Conservation (phyloP, 2,329 filamentous ascomycete species). For the Fusarium coffeatum region DNA sequence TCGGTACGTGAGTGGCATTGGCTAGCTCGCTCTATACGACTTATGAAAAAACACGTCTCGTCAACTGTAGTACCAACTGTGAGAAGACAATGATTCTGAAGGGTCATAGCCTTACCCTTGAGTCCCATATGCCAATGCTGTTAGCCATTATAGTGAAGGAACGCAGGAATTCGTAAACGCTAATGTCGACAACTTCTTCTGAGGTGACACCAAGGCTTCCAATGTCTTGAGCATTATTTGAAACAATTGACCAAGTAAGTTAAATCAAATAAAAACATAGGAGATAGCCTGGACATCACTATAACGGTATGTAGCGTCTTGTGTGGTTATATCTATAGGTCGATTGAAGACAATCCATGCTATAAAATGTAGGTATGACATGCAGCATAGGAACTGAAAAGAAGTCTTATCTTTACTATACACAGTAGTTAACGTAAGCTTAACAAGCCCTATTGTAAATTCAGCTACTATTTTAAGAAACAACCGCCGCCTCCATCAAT, state of each 20-base stretch:
- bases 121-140: not conserved
- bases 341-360: not conserved
- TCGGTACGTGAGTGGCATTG: not conserved
- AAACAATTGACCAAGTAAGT: too few species aligned
- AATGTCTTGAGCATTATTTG: not conserved
- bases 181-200: not conserved
- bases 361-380: too few species aligned
- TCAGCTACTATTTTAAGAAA: not conserved
- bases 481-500: not conserved
- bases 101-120: not conserved
- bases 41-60: not conserved
- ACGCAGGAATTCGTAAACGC: too few species aligned
- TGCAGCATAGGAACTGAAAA: too few species aligned
- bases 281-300: not conserved
- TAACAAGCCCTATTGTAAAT: fast-evolving
- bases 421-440: too few species aligned
- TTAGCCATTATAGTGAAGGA: too few species aligned
- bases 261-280: too few species aligned
- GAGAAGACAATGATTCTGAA: not conserved
- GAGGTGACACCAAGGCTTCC: not conserved
- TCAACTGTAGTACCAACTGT: not conserved
- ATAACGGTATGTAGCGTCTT: not conserved
- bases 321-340: not conserved
- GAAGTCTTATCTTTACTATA: too few species aligned
- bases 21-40: not conserved